Percentiles rank a stretch among this genome's conserved stretches.
These are phyloP conservation scores for Bretschneidera sinensis DNA, from an alignment of 345 rosid genomes.

Conservation along the genomic window DNA sequence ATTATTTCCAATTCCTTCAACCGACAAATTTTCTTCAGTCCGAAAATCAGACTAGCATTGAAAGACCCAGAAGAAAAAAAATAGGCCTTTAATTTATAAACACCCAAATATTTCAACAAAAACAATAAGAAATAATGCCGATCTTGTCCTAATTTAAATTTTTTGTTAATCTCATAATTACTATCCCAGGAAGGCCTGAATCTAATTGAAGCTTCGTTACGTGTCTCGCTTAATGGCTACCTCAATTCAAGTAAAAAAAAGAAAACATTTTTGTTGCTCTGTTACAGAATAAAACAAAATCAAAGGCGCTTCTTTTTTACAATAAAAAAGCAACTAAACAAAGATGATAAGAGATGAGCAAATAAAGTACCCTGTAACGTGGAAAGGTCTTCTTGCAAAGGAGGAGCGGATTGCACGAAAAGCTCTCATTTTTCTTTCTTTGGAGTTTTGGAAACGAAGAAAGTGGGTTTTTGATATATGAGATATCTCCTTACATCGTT, in stretches of 20 bases:
- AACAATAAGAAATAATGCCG: neutral
- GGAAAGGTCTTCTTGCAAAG: conserved; percentile 22
- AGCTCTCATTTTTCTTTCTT: conserved; percentile 22
- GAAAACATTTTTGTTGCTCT: neutral
- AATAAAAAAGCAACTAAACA: neutral
- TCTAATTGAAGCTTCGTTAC: too few species aligned
- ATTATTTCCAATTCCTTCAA: too few species aligned
- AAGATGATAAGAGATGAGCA: neutral
- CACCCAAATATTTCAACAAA: neutral
- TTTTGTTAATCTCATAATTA: too few species aligned
- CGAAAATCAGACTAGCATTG: too few species aligned
- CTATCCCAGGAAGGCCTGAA: too few species aligned
- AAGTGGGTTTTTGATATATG: too few species aligned
- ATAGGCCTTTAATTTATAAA: neutral
- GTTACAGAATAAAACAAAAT: neutral
- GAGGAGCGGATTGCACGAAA: conserved; percentile 20
- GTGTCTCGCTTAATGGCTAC: too few species aligned
- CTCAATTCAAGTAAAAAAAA: neutral
- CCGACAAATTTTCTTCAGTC: too few species aligned
- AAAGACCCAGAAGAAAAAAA: too few species aligned
- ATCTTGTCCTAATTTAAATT: too few species aligned
- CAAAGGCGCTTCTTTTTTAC: neutral
- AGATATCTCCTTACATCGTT: too few species aligned
- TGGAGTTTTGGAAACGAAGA: neutral
- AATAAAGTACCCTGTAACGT: conserved; percentile 25